Percentiles rank a stretch among this genome's conserved stretches.
Conservation (phyloP, 352 stramenopile genomes). For the Thalassiosira mediterranea region DNA sequence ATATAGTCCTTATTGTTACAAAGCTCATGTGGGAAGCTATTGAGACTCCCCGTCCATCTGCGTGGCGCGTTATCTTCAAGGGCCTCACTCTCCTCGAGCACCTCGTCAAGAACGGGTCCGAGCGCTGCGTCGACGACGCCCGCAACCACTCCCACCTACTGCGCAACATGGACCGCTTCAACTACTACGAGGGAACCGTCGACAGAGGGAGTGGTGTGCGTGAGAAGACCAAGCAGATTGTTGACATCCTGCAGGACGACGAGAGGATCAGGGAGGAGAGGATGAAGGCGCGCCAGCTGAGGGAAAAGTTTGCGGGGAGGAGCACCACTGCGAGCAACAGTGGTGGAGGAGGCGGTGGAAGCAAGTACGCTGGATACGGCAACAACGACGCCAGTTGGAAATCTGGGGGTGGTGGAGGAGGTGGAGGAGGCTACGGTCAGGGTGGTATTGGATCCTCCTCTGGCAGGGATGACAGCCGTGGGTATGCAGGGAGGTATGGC, state of each 20-base stretch:
- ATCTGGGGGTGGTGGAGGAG: constrained; percentile 28
- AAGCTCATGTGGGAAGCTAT: constrained; percentile 94
- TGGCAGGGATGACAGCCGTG: constrained; percentile 15
- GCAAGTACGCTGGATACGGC: constrained; percentile 58
- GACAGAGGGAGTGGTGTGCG: constrained; percentile 85
- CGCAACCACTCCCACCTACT: constrained; percentile 88
- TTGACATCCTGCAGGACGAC: constrained; percentile 85
- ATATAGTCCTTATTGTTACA: constrained; percentile 65
- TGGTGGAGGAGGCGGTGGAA: constrained; percentile 19
- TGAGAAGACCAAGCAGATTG: constrained; percentile 86
- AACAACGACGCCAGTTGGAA: constrained; percentile 38
- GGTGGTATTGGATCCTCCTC: constrained; percentile 40
- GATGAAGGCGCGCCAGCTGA: constrained; percentile 80
- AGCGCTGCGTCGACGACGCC: constrained; percentile 97
- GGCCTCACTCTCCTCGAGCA: constrained; percentile 93
- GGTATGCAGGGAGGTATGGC: constrained; percentile 59
- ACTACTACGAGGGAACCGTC: constrained; percentile 88
- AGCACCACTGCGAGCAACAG: constrained; percentile 30
- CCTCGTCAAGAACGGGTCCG: constrained; percentile 97
- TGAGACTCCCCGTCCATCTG: constrained; percentile 86
- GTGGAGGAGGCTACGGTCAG: constrained; percentile 65
- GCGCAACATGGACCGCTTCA: constrained; percentile 83
- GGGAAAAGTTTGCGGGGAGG: constrained; percentile 80
- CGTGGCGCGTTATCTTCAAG: constrained; percentile 98
- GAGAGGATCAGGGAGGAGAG: constrained; percentile 86